These are phyloP conservation scores for Centrapalus pauciflorus DNA, from an alignment of 129 eudicot genomes.

Conservation along the genomic window DNA sequence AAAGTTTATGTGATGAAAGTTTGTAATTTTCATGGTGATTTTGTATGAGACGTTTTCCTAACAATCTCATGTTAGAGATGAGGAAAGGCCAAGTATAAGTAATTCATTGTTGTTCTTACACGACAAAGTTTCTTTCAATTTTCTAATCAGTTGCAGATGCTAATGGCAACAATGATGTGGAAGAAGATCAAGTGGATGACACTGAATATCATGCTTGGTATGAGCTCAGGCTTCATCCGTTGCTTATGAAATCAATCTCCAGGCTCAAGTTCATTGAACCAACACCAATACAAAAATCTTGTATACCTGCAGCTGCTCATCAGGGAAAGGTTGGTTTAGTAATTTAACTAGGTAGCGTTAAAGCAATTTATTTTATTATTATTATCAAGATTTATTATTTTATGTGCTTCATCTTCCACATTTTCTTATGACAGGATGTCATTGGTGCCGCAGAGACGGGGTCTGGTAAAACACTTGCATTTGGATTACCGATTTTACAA, in stretches of 20 bases:
- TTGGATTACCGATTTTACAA: constrained; percentile 93
- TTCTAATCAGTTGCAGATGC: constrained; percentile 17
- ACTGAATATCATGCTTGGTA: constrained; percentile 88
- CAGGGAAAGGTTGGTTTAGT: constrained; percentile 76
- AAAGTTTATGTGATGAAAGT: neutral
- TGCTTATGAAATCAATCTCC: constrained; percentile 69
- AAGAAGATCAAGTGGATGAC: constrained; percentile 55
- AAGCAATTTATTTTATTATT: too few species aligned
- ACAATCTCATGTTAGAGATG: neutral
- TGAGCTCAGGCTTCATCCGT: constrained; percentile 93
- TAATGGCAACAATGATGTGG: constrained; percentile 29
- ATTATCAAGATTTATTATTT: too few species aligned
- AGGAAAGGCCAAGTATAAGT: neutral
- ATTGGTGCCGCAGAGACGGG: constrained; percentile 99
- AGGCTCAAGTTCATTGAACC: constrained; percentile 87
- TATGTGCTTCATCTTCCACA: constrained; percentile 5
- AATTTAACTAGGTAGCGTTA: neutral
- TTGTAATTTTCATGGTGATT: too few species aligned
- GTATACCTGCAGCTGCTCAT: constrained; percentile 97
- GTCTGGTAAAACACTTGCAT: constrained; percentile 97
- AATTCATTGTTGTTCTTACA: neutral
- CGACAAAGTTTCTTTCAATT: neutral
- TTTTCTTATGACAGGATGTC: constrained; percentile 62
- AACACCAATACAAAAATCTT: constrained; percentile 89
- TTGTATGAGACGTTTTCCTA: too few species aligned